Conservation (phyloP, 257 asterid species). For the Solanum appendiculatum region DNA sequence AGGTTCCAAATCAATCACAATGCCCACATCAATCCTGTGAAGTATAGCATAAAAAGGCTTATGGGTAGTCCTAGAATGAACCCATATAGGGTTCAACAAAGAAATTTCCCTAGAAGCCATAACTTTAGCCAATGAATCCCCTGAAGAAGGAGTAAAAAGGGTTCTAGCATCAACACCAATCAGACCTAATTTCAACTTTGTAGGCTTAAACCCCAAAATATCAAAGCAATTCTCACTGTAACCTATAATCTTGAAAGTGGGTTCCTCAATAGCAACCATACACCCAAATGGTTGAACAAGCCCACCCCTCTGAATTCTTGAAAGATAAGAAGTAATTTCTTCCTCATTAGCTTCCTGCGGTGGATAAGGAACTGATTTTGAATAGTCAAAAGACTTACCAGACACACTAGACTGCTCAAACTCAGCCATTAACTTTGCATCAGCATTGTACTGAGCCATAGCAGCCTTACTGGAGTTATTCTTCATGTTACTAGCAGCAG, state of each 20-base stretch:
- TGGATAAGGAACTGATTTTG: slow-evolving; percentile 15
- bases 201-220: slow-evolving; percentile 29
- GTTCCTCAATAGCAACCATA: slow-evolving; percentile 41
- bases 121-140: slow-evolving; percentile 31
- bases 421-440: slow-evolving; percentile 44
- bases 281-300: slow-evolving; percentile 60
- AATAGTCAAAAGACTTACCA: slow-evolving; percentile 41
- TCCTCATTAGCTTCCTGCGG: slow-evolving; percentile 6
- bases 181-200: neutral
- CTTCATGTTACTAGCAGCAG: slow-evolving; percentile 26
- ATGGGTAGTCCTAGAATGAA: slow-evolving; percentile 26
- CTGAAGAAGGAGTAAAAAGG: slow-evolving; percentile 34
- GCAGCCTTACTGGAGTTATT: neutral
- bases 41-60: slow-evolving; percentile 53
- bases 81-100: slow-evolving; percentile 49
- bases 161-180: slow-evolving; percentile 47
- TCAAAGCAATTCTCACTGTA: slow-evolving; percentile 48
- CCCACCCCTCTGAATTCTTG: slow-evolving; percentile 59
- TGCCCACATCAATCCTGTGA: slow-evolving; percentile 61
- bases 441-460: slow-evolving; percentile 33
- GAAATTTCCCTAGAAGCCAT: slow-evolving; percentile 32
- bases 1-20: slow-evolving; percentile 69
- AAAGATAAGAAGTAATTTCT: slow-evolving; percentile 29
- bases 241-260: slow-evolving; percentile 24
- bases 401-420: slow-evolving; percentile 32